Base-by-base conservation (phyloP, 352 stramenopile species). In the Pythium biforme region DNA sequence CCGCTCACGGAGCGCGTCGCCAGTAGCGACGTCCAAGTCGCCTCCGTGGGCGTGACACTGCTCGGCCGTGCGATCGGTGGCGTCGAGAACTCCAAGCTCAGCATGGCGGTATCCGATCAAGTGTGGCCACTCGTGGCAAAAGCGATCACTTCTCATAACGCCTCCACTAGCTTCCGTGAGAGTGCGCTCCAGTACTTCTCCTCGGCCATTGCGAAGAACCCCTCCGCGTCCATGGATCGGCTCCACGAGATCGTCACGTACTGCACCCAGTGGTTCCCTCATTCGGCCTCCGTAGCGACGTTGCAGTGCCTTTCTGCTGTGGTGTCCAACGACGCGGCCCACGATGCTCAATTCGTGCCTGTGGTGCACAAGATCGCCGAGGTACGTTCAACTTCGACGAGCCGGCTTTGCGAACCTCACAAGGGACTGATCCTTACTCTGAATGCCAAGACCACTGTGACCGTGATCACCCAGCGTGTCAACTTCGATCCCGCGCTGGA, bases 41-140 rank as follows among this genome's bases (percentile, higher is more conserved):
- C 62, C 27, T 70, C 67, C 4, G 64, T 45, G 33, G 72, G 64
- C 9, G 59, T 88, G 1, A 73, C 74, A 33, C 59, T 89, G 20
- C 64, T 89, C n/a, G 73, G 79, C 19, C 74, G 82, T 37, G 79
- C 79, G n/a, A 73, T 89, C 49, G 63, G 64, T 43, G 81, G 81
- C 26, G 64, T 87, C 12, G 64, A 79, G 47, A 67, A 73, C 20
- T 31, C 60, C 15, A 31, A 37, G 1, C 70, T 83, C n/a, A 66
- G 73, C 4, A 45, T 63, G 11, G 53, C 55, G 0, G 50, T 89
- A 37, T 49, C 77, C 5, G 68, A 75, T 14, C 78, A 88, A 57
- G 45, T 91, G 4, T 91, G 82, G 82, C 26, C 73, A 25, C 58
- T 86, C 11, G 59, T 87, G 11, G 67, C 55, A 45, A 53, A 63